Percentiles rank a stretch among this genome's conserved stretches.
Conservation (phyloP, 768 basidiomycete genomes). For the Pulveroboletus sp. region DNA sequence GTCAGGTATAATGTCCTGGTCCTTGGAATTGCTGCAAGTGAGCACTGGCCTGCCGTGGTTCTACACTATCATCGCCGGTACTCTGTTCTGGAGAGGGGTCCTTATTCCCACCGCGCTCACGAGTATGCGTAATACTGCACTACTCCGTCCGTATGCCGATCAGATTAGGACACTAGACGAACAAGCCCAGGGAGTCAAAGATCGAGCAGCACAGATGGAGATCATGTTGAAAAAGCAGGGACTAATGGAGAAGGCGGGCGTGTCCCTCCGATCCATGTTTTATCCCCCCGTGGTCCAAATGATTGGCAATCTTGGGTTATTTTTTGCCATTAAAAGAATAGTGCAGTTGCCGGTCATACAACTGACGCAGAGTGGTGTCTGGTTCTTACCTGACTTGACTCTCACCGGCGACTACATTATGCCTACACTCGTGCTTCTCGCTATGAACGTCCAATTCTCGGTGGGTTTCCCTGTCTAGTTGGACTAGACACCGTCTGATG, state of each 20-base stretch:
- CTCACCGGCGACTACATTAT: conserved; percentile 74
- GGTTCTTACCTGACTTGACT: conserved; percentile 74
- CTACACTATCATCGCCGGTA: conserved; percentile 68
- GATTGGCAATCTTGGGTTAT: conserved; percentile 73
- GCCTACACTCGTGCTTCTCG: conserved; percentile 52
- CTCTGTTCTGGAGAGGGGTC: conserved; percentile 53
- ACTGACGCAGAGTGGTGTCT: conserved; percentile 70
- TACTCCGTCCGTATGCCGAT: conserved; percentile 33
- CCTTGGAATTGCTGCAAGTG: conserved; percentile 66
- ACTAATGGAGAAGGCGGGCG: conserved; percentile 61
- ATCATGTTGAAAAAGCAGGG: conserved; percentile 42
- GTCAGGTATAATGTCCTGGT: conserved; percentile 56
- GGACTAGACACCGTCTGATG: background rate
- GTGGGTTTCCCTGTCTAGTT: conserved; percentile 37
- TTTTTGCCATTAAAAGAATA: conserved; percentile 75
- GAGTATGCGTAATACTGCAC: conserved; percentile 51
- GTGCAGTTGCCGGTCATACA: conserved; percentile 68
- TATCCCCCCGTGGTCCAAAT: conserved; percentile 62
- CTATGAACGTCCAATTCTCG: conserved; percentile 65
- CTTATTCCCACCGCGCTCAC: conserved; percentile 59
- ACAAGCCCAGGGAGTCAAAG: conserved; percentile 31
- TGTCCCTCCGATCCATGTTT: conserved; percentile 53
- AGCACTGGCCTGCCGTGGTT: conserved; percentile 75
- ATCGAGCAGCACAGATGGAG: conserved; percentile 40
- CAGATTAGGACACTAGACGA: conserved; percentile 53